Conservation (phyloP, 2,329 filamentous ascomycete species). For the Epichloe festucae region DNA sequence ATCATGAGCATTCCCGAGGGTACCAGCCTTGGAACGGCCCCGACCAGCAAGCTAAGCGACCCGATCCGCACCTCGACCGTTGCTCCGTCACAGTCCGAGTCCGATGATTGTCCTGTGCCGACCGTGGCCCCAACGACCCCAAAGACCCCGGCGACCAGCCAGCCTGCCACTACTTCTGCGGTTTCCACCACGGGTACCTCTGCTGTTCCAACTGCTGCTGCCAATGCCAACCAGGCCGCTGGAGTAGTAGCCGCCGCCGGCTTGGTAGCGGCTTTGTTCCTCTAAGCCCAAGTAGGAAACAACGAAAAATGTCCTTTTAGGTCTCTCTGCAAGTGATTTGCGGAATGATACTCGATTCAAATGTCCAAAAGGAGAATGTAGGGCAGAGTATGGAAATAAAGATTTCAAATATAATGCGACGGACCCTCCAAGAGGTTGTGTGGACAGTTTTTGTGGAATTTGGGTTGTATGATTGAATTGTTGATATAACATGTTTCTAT, state of each 20-base stretch:
- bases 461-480: neutral
- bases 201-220: conserved; percentile 15
- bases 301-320: no score
- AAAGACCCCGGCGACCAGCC: conserved; percentile 1
- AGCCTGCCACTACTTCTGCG: neutral
- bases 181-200: neutral
- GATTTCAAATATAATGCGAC: no score
- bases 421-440: neutral
- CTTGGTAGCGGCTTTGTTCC: conserved; percentile 25
- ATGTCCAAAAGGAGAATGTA: no score
- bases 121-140: conserved; percentile 1
- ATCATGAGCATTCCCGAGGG: conserved; percentile 9
- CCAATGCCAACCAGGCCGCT: conserved; percentile 18
- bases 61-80: conserved; percentile 3
- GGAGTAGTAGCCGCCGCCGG: conserved; percentile 26
- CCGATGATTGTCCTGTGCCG: neutral
- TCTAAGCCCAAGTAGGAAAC: conserved; percentile 18
- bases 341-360: no score
- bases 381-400: no score
- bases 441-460: neutral
- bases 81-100: neutral
- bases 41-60: neutral
- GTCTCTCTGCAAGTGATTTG: no score
- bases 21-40: conserved; percentile 57
- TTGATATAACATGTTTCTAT: neutral